A percentile compares a stretch with the other conserved stretches of the same genome.
Evolutionary conservation across 2,329 filamentous ascomycete species (phyloP).

Genomic region (Hymenoscyphus linearis): DNA sequence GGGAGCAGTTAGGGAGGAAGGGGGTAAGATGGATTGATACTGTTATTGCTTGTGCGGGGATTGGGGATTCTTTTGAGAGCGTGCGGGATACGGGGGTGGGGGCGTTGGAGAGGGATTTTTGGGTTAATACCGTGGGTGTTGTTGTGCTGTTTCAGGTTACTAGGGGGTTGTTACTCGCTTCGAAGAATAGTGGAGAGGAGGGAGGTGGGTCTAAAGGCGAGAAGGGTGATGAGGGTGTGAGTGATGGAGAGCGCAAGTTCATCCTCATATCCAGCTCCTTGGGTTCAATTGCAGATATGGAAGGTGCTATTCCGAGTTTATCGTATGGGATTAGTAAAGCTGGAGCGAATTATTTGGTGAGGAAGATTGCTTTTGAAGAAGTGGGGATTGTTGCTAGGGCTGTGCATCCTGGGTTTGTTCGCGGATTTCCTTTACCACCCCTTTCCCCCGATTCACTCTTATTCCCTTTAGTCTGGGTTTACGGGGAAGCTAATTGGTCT

Average conservation of each 20-base stretch:
- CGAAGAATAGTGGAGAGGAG: background rate
- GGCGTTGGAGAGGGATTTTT: conserved; percentile 35
- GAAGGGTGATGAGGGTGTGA: background rate
- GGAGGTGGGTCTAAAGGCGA: conserved; percentile 15
- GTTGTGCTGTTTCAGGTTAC: conserved; percentile 41
- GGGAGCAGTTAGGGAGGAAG: conserved; percentile 7
- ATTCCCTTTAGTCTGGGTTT: too few relatives aligned
- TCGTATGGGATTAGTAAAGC: conserved; percentile 43
- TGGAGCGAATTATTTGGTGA: conserved; percentile 33
- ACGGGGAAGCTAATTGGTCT: background rate
- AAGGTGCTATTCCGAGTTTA: conserved; percentile 15
- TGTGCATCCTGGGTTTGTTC: conserved; percentile 27
- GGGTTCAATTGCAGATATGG: conserved; percentile 22
- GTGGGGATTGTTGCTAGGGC: conserved; percentile 32
- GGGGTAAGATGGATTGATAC: conserved; percentile 42
- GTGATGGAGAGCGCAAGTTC: conserved; percentile 32
- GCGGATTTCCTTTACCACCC: background rate
- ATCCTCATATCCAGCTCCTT: conserved; percentile 33
- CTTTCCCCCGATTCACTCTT: background rate
- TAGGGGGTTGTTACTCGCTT: conserved; percentile 36
- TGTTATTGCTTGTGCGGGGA: conserved; percentile 47
- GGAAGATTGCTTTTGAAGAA: conserved; percentile 36
- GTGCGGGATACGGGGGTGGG: conserved; percentile 31
- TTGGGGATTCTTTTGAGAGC: conserved; percentile 30
- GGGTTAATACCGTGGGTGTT: conserved; percentile 41